Percentiles rank a stretch among this genome's conserved stretches.
Evolutionary conservation across 768 basidiomycete species (phyloP).

Genomic region (Trametes coccinea): DNA sequence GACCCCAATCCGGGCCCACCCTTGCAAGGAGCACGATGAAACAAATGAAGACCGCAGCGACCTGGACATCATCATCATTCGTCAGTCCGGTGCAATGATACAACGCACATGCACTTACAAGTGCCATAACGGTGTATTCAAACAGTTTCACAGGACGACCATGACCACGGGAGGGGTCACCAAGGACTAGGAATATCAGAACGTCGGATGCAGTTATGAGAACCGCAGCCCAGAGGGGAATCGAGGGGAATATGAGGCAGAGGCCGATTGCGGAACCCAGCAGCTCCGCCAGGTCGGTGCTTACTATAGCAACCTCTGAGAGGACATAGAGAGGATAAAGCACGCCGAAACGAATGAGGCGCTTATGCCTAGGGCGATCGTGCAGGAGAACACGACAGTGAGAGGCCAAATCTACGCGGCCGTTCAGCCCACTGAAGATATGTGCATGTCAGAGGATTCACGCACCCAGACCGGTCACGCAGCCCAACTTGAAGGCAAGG

Average conservation of each 20-base stretch:
- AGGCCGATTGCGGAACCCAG: constrained; percentile 61
- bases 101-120: constrained; percentile 44
- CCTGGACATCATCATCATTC: constrained; percentile 6
- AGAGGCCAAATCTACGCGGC: constrained; percentile 41
- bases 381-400: constrained; percentile 49
- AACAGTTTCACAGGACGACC: constrained; percentile 65
- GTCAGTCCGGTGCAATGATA: not conserved
- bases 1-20: constrained; percentile 66
- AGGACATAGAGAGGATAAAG: constrained; percentile 47
- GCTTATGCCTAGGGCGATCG: constrained; percentile 40
- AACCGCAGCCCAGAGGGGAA: constrained; percentile 52
- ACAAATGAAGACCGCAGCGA: constrained; percentile 62
- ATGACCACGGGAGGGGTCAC: constrained; percentile 57
- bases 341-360: constrained; percentile 37
- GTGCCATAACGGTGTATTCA: constrained; percentile 58
- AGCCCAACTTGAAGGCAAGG: constrained; percentile 76
- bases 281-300: constrained; percentile 59
- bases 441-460: not conserved
- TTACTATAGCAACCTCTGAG: constrained; percentile 52
- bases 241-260: constrained; percentile 47
- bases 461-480: constrained; percentile 76
- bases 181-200: constrained; percentile 60
- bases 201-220: constrained; percentile 52
- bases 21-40: constrained; percentile 74
- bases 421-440: not conserved